Evolutionary conservation across 805 yeast genomes (phyloP), one percentile per base, ranked within the genome.

Genomic region (Pichia californica): DNA sequence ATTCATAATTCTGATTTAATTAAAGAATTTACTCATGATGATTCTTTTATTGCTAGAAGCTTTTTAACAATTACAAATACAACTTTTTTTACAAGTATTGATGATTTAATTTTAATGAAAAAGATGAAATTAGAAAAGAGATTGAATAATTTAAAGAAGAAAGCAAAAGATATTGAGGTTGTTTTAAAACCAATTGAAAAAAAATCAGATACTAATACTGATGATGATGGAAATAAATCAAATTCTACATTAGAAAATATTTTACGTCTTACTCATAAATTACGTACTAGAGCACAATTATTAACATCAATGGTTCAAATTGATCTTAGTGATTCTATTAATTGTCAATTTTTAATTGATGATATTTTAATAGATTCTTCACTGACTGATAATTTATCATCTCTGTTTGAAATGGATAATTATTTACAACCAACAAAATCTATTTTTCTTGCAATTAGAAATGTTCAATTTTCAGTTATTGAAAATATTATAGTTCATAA

Each of bases 281-380:
- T 56, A 9, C 50, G 56, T 40, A 41, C 54, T 1, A 51, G 60
- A 41, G 31, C 54, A 6, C 65, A 61, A 28, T 35, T 58, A 9
- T 26, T 58, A 16, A 49, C 55, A n/a, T 36, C 56, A 10, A 30
- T 40, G 15, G n/a, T 55, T 21, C 42, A 43, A 21, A 9, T 57
- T 2, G 29, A 41, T 3, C 28, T 58, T 8, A 34, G 38, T 7
- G 52, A 52, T 2, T 44, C 44, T 5, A 16, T 58, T 7, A 20
- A 40, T 2, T 27, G 42, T 5, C 38, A 45, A 16, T 28, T 57
- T 18, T 26, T 46, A 14, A 15, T 57, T 10, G 61, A 58, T 38
- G 65, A 61, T 44, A 41, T 54, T 2, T 38, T 55, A 3, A 15
- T 57, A 10, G 64, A 59, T 47, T 54, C 59, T 3, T 51, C 62